Base-by-base conservation (phyloP, 2,329 filamentous ascomycete species). In the Dothidotthia symphoricarpi region DNA sequence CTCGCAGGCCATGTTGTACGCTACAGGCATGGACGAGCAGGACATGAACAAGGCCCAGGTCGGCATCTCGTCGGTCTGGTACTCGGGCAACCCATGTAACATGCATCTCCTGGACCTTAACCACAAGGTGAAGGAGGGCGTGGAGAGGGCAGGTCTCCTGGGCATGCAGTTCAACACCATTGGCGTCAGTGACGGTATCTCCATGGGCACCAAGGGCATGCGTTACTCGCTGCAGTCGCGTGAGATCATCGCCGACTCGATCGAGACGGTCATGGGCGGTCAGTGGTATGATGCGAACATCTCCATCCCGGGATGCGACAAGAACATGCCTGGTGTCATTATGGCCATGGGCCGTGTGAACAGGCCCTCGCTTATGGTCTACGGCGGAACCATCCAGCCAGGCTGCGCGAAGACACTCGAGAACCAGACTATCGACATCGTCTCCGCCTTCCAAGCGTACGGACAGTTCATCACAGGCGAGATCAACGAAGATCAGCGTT, bases 111-210 rank as follows among this genome's bases (percentile, higher is more conserved):
- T 98, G 69, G 87, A 94, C 61, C 80, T 98, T 45, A 95, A 87
- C 64, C 77, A 85, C 67, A 74, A 84, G 49, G 85, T 95, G 51
- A 83, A 80, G 54, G 78, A 85, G 62, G 81, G 83, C 46, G 84
- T 87, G 22, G 72, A 82, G 55, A 75, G 85, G 58, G 86, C 89
- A 19, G 87, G 88, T 15, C 76, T 98, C 45, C 78, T 95, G 44
- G 88, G 89, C 48, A 95, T 94, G 77, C 90, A 96, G 68, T 98
- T 98, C 81, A 98, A 98, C 76, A 98, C 94, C 44, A 88, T 98
- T 61, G 93, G 93, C 61, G 94, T 98, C 53, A 95, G 88, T 49
- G 93, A 98, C 67, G 93, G 82, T 42, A 98, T 98, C 59, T 95
- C 88, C 57, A 98, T 98, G 93, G 93, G 93, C 34, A 98, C 93